A percentile compares a stretch with the other conserved stretches of the same genome.
Conservation (phyloP, 2,329 filamentous ascomycete species). For the Fusarium verrucosum region DNA sequence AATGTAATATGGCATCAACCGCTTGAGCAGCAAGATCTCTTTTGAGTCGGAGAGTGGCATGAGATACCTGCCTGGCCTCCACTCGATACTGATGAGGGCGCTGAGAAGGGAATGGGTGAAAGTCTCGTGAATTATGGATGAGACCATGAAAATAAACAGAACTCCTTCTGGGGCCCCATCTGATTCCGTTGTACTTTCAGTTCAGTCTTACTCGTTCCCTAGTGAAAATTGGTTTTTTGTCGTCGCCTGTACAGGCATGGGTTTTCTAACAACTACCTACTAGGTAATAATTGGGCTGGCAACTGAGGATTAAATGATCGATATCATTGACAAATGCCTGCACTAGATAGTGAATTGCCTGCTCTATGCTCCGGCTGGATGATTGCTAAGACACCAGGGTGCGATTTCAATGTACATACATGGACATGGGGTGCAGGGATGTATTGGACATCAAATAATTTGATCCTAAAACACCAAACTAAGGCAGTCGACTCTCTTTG, state of each 20-base stretch:
- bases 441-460: too few relatives aligned
- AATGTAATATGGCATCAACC: constrained; percentile 39
- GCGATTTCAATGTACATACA: not conserved
- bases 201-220: not conserved
- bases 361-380: not conserved
- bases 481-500: not conserved
- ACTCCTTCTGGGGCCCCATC: constrained; percentile 25
- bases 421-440: too few relatives aligned
- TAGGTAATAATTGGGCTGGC: too few relatives aligned
- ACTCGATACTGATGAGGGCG: constrained; percentile 31
- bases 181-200: not conserved
- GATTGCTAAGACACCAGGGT: too few relatives aligned
- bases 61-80: not conserved
- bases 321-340: not conserved
- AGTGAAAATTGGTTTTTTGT: not conserved
- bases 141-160: constrained; percentile 38
- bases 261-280: too few relatives aligned
- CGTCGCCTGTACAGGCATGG: not conserved
- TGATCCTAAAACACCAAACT: too few relatives aligned
- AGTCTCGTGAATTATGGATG: constrained; percentile 27
- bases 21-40: constrained; percentile 26
- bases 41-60: constrained; percentile 14
- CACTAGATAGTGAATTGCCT: too few relatives aligned
- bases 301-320: too few relatives aligned
- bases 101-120: constrained; percentile 24